phyloP scores from a whole-genome alignment of 2,329 filamentous ascomycete species.

The Colletotrichum liaoningense region DNA sequence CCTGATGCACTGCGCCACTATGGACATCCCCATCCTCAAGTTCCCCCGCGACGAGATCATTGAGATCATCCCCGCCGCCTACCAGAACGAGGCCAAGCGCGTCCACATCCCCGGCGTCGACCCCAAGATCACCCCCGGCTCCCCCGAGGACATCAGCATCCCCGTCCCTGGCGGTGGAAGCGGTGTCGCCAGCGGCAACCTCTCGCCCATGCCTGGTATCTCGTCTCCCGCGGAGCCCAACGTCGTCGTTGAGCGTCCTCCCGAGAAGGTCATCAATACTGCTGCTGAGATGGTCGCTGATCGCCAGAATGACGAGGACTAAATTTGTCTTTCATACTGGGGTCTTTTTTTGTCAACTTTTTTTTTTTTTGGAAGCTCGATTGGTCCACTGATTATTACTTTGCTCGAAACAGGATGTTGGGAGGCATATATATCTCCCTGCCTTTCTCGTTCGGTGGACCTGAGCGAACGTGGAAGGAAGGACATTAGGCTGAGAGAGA shows the following conservation, averaged over 20 bases:
- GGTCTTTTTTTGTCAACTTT: neutral
- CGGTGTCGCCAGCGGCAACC: slow-evolving; percentile 52
- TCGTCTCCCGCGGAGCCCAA: slow-evolving; percentile 56
- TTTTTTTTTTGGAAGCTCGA: neutral
- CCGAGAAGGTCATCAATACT: slow-evolving; percentile 62
- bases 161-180: slow-evolving; percentile 65
- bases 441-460: neutral
- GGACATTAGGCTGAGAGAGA: neutral
- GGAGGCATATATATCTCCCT: neutral
- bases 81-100: slow-evolving; percentile 94
- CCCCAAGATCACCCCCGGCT: slow-evolving; percentile 77
- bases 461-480: neutral
- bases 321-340: slow-evolving; percentile 19
- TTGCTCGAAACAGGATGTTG: neutral
- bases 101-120: slow-evolving; percentile 83
- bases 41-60: slow-evolving; percentile 98
- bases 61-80: slow-evolving; percentile 96
- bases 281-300: slow-evolving; percentile 63
- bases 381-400: neutral
- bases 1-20: slow-evolving; percentile 97
- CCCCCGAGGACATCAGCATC: slow-evolving; percentile 84
- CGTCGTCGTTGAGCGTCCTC: slow-evolving; percentile 49
- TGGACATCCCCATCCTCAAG: slow-evolving; percentile 90
- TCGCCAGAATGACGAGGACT: slow-evolving; percentile 65
- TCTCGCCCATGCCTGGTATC: slow-evolving; percentile 60